Evolutionary conservation across 352 stramenopile species (phyloP).

Genomic region (Globisporangium camurandrum): DNA sequence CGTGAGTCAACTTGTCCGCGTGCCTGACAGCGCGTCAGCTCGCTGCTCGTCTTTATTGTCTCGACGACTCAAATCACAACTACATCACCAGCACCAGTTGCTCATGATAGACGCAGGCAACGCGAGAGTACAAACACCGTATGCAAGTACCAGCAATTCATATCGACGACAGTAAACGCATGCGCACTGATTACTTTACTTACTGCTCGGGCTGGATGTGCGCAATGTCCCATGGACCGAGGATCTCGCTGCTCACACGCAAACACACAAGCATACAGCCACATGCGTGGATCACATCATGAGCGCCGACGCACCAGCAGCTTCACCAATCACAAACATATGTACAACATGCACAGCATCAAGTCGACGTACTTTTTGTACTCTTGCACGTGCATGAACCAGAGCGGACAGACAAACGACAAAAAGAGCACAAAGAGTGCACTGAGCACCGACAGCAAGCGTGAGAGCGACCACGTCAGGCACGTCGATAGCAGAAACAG

Average conservation of each 20-base stretch:
- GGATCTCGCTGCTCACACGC: constrained; percentile 54
- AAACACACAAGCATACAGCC: constrained; percentile 1
- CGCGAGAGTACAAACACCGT: no score
- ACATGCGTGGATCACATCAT: no score
- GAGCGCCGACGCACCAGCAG: no score
- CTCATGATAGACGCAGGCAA: no score
- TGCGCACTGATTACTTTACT: not conserved
- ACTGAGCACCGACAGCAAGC: constrained; percentile 50
- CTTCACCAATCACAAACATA: not conserved
- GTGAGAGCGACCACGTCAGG: constrained; percentile 70
- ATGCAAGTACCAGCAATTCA: no score
- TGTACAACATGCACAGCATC: not conserved
- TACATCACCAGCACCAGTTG: no score
- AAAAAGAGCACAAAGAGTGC: constrained; percentile 73
- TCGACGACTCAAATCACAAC: no score
- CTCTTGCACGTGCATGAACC: constrained; percentile 87
- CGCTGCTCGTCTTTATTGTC: no score
- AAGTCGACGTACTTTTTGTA: constrained; percentile 81
- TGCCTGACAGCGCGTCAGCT: no score
- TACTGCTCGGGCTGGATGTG: constrained; percentile 67
- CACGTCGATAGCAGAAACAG: constrained; percentile 68
- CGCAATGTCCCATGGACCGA: constrained; percentile 89
- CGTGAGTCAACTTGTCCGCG: no score
- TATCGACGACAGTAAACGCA: no score
- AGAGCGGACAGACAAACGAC: constrained; percentile 80